phyloP scores from a whole-genome alignment of 2,329 filamentous ascomycete species.

The Chrysoporthe austroafricana region DNA sequence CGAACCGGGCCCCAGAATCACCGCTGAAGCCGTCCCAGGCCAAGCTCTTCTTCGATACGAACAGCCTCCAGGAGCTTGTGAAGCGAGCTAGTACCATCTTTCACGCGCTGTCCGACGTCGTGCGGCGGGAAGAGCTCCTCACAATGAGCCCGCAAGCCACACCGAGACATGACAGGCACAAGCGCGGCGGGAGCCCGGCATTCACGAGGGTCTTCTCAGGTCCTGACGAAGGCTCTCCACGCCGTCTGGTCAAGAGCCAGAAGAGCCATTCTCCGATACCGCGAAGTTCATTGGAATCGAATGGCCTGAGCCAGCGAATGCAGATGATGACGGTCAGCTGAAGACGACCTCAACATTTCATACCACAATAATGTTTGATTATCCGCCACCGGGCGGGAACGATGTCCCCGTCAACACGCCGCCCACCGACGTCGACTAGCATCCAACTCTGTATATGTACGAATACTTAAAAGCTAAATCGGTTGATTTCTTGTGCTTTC shows the following conservation, averaged over 20 bases:
- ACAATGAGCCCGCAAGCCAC: constrained; percentile 60
- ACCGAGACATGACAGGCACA: constrained; percentile 49
- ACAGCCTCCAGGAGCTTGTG: constrained; percentile 68
- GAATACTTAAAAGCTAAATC: constrained; percentile 29
- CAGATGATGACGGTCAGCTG: constrained; percentile 68
- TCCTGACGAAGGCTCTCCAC: constrained; percentile 59
- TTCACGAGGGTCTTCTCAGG: constrained; percentile 70
- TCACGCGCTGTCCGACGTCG: constrained; percentile 61
- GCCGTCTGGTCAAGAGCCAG: constrained; percentile 54
- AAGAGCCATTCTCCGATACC: constrained; percentile 58
- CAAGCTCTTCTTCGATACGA: constrained; percentile 70
- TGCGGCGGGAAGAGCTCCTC: constrained; percentile 62
- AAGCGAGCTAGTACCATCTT: constrained; percentile 64
- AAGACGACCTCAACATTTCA: constrained; percentile 28
- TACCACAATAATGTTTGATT: constrained; percentile 29
- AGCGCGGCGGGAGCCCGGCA: constrained; percentile 64
- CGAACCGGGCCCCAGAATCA: constrained; percentile 43
- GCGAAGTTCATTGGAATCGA: constrained; percentile 54
- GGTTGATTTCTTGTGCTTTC: constrained; percentile 17
- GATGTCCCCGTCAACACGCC: neutral
- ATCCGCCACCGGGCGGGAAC: constrained; percentile 14
- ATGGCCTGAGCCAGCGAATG: constrained; percentile 56
- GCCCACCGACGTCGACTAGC: constrained; percentile 17
- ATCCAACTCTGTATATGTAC: constrained; percentile 28
- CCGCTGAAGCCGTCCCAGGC: constrained; percentile 46